Evolutionary conservation across 106 monocot genomes (phyloP), one percentile per base, ranked within the genome.

Genomic region (Vanilla planifolia): DNA sequence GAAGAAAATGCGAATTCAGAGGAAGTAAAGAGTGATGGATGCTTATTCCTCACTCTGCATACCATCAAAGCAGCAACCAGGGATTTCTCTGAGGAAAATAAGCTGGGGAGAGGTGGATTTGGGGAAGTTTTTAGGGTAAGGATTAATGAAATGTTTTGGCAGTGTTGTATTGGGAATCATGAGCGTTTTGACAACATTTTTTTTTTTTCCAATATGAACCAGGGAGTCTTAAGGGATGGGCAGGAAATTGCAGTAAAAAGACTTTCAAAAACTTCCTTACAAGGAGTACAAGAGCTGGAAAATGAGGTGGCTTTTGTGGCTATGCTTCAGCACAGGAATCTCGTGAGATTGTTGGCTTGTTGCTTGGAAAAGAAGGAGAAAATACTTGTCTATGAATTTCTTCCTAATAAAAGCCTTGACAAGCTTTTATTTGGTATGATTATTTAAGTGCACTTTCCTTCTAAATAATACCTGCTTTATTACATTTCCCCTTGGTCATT

Each of bases 291-390:
- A 21, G 66, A 66, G 22, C 24, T 66, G 17, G 53, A 66, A 40
- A 66, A 50, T 6, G 66, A 66, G 66, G 53, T 66, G 50, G 30
- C 28, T 51, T 41, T 66, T 27, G 40, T 66, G n/a, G 51, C 66
- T 40, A 66, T 41, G 48, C 50, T 64, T 29, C 53, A 66, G 19
- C 66, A 66, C 47, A 2, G 66, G 24, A 66, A 66, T 41, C 66
- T 66, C 11, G 66, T 66, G 6, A 36, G 66, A 33, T 52, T 66
- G 21, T 40, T 51, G 10, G 64, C 50, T 16, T 51, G 51, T 37
- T 37, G n/a, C n/a, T n/a, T n/a, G n/a, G n/a, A n/a, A n/a, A n/a
- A n/a, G n/a, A n/a, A n/a, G n/a, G n/a, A n/a, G n/a, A n/a, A n/a
- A n/a, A n/a, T n/a, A n/a, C n/a, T n/a, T n/a, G n/a, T n/a, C n/a